A percentile compares a stretch with the other conserved stretches of the same genome.
phyloP scores from a whole-genome alignment of 2,329 filamentous ascomycete genomes.

The Aureobasidium mangrovei region DNA sequence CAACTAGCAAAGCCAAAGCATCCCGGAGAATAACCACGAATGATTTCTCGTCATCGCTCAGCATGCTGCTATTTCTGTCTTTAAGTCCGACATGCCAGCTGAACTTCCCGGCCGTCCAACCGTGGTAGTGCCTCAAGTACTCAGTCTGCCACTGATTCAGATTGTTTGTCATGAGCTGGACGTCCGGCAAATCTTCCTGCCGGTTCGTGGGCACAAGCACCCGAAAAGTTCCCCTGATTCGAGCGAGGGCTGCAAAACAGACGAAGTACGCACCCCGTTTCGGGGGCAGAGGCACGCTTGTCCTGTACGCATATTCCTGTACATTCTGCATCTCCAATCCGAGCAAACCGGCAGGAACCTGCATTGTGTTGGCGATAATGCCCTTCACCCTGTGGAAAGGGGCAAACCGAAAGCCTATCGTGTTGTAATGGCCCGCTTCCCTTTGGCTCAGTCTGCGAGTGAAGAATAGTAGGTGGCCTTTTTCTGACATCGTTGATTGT shows the following conservation, averaged over 20 bases:
- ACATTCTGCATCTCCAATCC: conserved; percentile 55
- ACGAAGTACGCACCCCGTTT: conserved; percentile 33
- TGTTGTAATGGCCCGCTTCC: conserved; percentile 57
- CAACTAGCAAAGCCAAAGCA: conserved; percentile 23
- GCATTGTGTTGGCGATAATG: conserved; percentile 63
- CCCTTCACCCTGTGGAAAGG: conserved; percentile 57
- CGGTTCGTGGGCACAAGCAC: conserved; percentile 34
- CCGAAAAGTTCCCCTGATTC: conserved; percentile 31
- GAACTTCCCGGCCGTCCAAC: conserved; percentile 25
- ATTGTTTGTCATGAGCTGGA: conserved; percentile 28
- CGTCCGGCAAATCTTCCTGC: conserved; percentile 38
- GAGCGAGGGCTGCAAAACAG: conserved; percentile 29
- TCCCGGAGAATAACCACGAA: conserved; percentile 31
- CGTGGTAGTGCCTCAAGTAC: conserved; percentile 26
- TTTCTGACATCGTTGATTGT: conserved; percentile 41
- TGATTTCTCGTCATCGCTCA: conserved; percentile 24
- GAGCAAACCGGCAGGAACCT: conserved; percentile 58
- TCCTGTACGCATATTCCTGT: conserved; percentile 46
- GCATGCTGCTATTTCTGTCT: conserved; percentile 12
- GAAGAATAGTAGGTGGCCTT: conserved; percentile 73
- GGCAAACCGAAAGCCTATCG: conserved; percentile 71
- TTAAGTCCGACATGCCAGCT: conserved; percentile 16
- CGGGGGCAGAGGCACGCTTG: conserved; percentile 30
- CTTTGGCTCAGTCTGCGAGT: conserved; percentile 54
- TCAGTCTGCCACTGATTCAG: conserved; percentile 26